Base-by-base conservation (phyloP, 2,329 filamentous ascomycete species). In the Sporothrix globosa region DNA sequence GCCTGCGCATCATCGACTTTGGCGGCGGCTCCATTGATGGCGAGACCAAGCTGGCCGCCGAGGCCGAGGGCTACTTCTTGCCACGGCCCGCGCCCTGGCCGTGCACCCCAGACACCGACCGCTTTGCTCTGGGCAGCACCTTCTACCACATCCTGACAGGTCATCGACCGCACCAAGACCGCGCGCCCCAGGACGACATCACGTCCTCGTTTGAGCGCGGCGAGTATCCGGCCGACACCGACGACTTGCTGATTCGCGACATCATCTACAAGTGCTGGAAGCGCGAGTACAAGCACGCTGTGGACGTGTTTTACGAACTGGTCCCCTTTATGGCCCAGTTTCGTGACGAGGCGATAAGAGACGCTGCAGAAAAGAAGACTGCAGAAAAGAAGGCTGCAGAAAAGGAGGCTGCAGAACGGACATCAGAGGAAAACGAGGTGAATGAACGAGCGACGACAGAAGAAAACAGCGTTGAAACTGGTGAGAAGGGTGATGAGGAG, bases 141-240 rank as follows among this genome's bases (percentile, higher is more conserved):
- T 67, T 67, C 19, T 67, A 67, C 48, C 48, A 67, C 30, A 67
- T 67, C 48, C 11, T 52, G 63, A 67, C 63, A 3, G 63, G 63
- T 4, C 63, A 53, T 9, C 41, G 44, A 2, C 63, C 63, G 2
- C 44, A 67, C 30, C 63, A 67, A 13, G 63, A 67, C 24, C 41
- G 39, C 41, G 46, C 48, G 24, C 41, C 41, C 2, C 63, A 21
- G 27, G 46, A 67, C 11, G 27, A 52, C 27, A 48, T 67, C 30
- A 48, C 41, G 21, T 48, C 63, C 14, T 39, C 41, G 48, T 67
- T 67, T 67, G 63, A 27, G 17, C 27, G 46, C 9, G 14, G 39
- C 7, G 63, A 52, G 63, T 67, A 67, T n/a, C 46, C 63, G 2
- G 46, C 27, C 9, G 63, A 67, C 48, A 3, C 53, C 5, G 10